Base-by-base conservation (phyloP, 176 grass and related monocot species). In the Chloris gayana region DNA sequence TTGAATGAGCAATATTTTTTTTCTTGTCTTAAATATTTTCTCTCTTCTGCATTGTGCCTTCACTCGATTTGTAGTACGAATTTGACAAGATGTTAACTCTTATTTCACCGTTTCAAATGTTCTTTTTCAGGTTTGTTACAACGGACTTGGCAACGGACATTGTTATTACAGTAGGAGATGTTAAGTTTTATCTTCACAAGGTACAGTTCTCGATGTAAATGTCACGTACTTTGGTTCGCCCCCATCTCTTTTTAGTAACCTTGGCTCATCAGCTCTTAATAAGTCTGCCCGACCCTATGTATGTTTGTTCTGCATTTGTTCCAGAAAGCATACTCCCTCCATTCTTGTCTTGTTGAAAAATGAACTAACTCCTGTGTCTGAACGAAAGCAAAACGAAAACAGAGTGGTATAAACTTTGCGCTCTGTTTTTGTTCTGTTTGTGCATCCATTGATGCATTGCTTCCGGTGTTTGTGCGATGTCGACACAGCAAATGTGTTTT, bases 121-220 rank as follows among this genome's bases (percentile, higher is more conserved):
- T 18, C 7, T 86, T 77, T 77, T 82, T 73, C 83, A 99, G 96
- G 87, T 91, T 91, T 82, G 90, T 99, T 79, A 83, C 96, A 80
- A 93, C 96, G 56, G 96, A 99, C 75, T 68, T 99, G 13, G 96
- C 92, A 21, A 93, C 93, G 2, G 96, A 99, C 65, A 95, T 95
- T 68, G 69, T 93, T 70, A 83, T 99, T 64, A 93, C 82, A 64
- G 87, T 99, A 44, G 90, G 90, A 61, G 96, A 95, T 74, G 84
- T 88, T 49, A 95, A 93, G 68, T 99, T 99, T 88, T 91, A 91
- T 85, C 93, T 99, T 67, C 96, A 99, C 75, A 93, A 95, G 96
- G 96, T 99, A 86, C 4, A 24, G 41, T 46, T 68, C 15, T 18
- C 33, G 12, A 5, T 53, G 5, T 72, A 47, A 18, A 30, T 2